Conservation (phyloP, 768 basidiomycete species). For the Trametes cubensis region DNA sequence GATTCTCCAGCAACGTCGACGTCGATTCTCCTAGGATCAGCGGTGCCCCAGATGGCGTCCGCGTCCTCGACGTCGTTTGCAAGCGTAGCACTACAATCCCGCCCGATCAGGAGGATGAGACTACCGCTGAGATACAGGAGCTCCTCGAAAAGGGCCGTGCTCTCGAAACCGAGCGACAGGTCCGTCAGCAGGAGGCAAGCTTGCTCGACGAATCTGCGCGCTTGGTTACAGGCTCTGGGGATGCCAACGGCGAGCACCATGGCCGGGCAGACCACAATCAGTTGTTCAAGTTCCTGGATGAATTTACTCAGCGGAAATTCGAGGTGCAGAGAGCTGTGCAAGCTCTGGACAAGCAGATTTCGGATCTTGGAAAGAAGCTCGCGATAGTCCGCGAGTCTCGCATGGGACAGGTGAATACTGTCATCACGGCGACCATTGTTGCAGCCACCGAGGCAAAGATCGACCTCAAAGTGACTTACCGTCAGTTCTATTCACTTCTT, state of each 20-base stretch:
- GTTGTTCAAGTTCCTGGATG: constrained; percentile 46
- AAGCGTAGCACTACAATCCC: constrained; percentile 24
- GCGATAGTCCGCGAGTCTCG: not conserved
- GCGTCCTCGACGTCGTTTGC: constrained; percentile 59
- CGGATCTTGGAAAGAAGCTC: constrained; percentile 26
- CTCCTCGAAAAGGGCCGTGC: constrained; percentile 40
- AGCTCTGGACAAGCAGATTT: constrained; percentile 45
- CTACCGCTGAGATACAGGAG: constrained; percentile 32
- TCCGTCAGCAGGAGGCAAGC: constrained; percentile 45
- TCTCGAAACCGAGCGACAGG: constrained; percentile 42
- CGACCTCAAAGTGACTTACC: constrained; percentile 54
- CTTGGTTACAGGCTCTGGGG: constrained; percentile 38
- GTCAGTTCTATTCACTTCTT: not conserved
- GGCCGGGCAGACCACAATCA: constrained; percentile 30
- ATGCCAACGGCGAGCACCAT: constrained; percentile 38
- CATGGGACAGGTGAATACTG: constrained; percentile 8
- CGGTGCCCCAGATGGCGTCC: constrained; percentile 46
- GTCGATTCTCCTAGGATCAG: constrained; percentile 57
- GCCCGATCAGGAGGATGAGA: constrained; percentile 35
- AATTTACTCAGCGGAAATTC: constrained; percentile 43
- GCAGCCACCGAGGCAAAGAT: constrained; percentile 23
- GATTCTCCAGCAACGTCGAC: constrained; percentile 54
- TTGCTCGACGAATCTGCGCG: constrained; percentile 50
- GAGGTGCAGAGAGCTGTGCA: constrained; percentile 40
- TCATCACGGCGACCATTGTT: constrained; percentile 8